A percentile compares a stretch with the other conserved stretches of the same genome.
Evolutionary conservation across 768 basidiomycete species (phyloP).

Genomic region (Clavulina sp.): DNA sequence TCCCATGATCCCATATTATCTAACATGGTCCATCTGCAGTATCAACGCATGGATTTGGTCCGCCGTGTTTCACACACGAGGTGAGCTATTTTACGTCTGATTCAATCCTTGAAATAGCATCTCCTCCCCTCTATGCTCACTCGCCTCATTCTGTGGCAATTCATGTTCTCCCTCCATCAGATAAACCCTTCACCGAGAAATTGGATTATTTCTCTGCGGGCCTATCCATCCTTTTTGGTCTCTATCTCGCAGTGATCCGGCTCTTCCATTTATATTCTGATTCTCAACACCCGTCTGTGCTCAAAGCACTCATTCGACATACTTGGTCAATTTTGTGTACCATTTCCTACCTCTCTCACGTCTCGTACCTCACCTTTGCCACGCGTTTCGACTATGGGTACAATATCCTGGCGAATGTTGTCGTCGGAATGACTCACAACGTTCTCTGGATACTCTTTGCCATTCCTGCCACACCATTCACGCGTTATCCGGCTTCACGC

Average conservation of each 20-base stretch:
- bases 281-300: slow-evolving; percentile 12
- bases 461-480: slow-evolving; percentile 33
- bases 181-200: slow-evolving; percentile 68
- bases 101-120: neutral
- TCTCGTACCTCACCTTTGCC: slow-evolving; percentile 58
- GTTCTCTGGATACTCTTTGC: slow-evolving; percentile 64
- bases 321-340: slow-evolving; percentile 38
- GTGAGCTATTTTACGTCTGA: slow-evolving; percentile 26
- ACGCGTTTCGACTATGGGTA: slow-evolving; percentile 85
- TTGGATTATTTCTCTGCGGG: slow-evolving; percentile 94
- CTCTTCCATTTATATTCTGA: slow-evolving; percentile 48
- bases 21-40: slow-evolving; percentile 47
- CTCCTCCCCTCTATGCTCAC: neutral
- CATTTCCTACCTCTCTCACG: slow-evolving; percentile 44
- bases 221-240: slow-evolving; percentile 57
- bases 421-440: slow-evolving; percentile 63
- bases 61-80: slow-evolving; percentile 80
- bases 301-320: slow-evolving; percentile 14
- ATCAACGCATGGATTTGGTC: slow-evolving; percentile 92
- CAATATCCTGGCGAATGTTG: slow-evolving; percentile 74
- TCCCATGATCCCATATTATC: slow-evolving; percentile 54
- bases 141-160: neutral
- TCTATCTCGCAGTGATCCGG: slow-evolving; percentile 65
- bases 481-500: slow-evolving; percentile 33
- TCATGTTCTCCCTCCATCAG: slow-evolving; percentile 23